A percentile compares a stretch with the other conserved stretches of the same genome.
These are phyloP conservation scores for Talaromyces sp. DNA, from an alignment of 2,329 filamentous ascomycete genomes.

Conservation along the genomic window DNA sequence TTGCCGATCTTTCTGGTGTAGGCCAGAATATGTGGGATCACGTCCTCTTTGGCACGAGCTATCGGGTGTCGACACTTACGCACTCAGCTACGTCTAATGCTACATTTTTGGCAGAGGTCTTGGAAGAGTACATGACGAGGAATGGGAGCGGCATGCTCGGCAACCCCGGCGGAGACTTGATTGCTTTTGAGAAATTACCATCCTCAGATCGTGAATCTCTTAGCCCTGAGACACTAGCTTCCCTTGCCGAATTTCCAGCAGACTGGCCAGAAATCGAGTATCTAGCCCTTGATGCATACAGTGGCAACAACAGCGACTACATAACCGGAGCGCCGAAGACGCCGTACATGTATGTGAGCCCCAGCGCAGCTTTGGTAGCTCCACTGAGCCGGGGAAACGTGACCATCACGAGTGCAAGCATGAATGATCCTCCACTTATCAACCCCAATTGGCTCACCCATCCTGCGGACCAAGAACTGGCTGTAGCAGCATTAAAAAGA, in stretches of 20 bases:
- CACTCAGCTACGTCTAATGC: not conserved
- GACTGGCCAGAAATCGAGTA: not conserved
- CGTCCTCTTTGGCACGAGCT: not conserved
- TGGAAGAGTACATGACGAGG: not conserved
- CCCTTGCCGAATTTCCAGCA: not conserved
- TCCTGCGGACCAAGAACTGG: not conserved
- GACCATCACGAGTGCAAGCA: not conserved
- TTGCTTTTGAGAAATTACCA: not conserved
- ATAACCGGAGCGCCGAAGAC: not conserved
- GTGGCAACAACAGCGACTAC: not conserved
- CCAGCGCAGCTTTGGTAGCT: not conserved
- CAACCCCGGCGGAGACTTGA: not conserved
- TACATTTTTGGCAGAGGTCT: not conserved
- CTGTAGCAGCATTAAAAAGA: not conserved
- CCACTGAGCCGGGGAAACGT: not conserved
- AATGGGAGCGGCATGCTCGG: not conserved
- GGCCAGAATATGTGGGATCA: conserved; percentile 21
- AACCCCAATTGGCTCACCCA: not conserved
- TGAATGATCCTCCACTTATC: not conserved
- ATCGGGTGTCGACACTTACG: not conserved
- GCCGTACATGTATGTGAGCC: too few species aligned
- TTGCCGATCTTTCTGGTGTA: conserved; percentile 19
- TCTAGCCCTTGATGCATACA: not conserved
- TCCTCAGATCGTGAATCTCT: not conserved
- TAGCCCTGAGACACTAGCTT: not conserved